Conservation (phyloP, 1,284 basidiomycete genomes). For the Leccinum proximum region DNA sequence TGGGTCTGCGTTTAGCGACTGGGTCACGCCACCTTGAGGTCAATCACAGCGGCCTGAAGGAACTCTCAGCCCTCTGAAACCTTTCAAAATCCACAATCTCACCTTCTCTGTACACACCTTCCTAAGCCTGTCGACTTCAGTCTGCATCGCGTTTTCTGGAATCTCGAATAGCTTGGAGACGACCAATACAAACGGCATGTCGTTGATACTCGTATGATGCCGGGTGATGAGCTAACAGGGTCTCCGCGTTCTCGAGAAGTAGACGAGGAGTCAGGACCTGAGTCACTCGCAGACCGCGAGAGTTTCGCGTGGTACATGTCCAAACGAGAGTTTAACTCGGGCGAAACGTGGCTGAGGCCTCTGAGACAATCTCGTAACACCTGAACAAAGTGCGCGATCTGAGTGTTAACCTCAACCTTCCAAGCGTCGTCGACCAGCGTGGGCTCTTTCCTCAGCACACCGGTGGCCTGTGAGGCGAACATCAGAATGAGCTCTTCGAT, state of each 20-base stretch:
- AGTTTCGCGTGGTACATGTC: slow-evolving; percentile 85
- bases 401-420: slow-evolving; percentile 91
- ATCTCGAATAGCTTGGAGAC: slow-evolving; percentile 78
- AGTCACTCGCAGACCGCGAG: slow-evolving; percentile 57
- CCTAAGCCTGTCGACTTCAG: slow-evolving; percentile 71
- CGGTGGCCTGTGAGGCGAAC: slow-evolving; percentile 90
- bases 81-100: slow-evolving; percentile 15
- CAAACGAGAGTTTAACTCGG: slow-evolving; percentile 78
- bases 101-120: slow-evolving; percentile 82
- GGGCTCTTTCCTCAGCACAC: slow-evolving; percentile 81
- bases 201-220: slow-evolving; percentile 48
- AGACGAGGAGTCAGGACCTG: slow-evolving; percentile 66
- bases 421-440: slow-evolving; percentile 77
- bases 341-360: slow-evolving; percentile 72
- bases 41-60: slow-evolving; percentile 74
- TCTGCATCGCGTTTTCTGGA: slow-evolving; percentile 62
- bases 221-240: slow-evolving; percentile 41
- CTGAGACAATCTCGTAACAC: slow-evolving; percentile 81
- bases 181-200: slow-evolving; percentile 75
- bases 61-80: slow-evolving; percentile 11
- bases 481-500: slow-evolving; percentile 96
- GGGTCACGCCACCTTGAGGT: slow-evolving; percentile 64
- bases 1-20: background rate
- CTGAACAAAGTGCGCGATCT: slow-evolving; percentile 86
- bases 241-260: slow-evolving; percentile 50